A percentile compares a stretch with the other conserved stretches of the same genome.
Conservation (phyloP, 208 protist genomes). For the Entamoeba invadens region DNA sequence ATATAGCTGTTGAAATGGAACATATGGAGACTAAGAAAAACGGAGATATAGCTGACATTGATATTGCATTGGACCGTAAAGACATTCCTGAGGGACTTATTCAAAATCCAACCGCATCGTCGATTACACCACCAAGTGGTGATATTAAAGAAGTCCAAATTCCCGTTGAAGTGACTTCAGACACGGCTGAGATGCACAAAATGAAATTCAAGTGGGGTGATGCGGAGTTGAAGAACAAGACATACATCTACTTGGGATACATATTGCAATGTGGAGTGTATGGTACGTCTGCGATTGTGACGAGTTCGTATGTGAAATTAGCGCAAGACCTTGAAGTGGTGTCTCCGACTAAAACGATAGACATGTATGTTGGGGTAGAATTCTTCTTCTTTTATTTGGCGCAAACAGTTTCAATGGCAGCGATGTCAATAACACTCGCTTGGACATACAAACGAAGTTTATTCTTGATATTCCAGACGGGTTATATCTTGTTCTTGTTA, state of each 20-base stretch:
- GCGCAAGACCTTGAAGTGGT: background rate
- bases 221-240: background rate
- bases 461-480: background rate
- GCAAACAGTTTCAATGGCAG: background rate
- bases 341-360: background rate
- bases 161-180: no score
- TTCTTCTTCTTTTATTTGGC: background rate
- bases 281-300: background rate
- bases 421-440: background rate
- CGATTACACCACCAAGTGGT: background rate
- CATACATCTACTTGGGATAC: background rate
- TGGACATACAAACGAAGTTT: background rate
- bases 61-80: no score
- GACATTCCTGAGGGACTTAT: no score
- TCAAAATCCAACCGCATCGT: background rate
- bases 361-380: background rate
- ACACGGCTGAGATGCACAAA: background rate
- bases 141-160: no score
- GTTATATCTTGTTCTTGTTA: background rate
- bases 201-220: background rate
- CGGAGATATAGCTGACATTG: background rate
- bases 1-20: background rate
- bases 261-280: background rate
- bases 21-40: background rate
- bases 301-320: background rate